Evolutionary conservation across 208 protist genomes (phyloP), one percentile per base, ranked within the genome.

Genomic region (Crithidia fasciculata): DNA sequence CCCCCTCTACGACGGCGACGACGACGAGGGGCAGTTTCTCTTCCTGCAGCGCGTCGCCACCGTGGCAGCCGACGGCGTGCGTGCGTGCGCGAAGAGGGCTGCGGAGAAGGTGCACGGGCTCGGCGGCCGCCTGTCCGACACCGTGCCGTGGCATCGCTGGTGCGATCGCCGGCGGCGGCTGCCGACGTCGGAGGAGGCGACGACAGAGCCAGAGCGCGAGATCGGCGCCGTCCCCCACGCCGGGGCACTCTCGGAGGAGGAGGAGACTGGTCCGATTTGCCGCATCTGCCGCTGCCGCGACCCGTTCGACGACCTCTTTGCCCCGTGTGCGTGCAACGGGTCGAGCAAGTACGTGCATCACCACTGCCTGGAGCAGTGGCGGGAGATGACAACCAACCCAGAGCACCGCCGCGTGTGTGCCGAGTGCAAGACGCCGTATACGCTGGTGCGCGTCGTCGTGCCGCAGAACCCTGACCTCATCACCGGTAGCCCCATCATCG

Each of bases 361-460:
- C 67, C 54, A 18, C 52, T 79, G 74, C 37, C 66, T 79, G 8
- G 74, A 79, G 66, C 74, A 54, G 60, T 79, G 74, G 74, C 66
- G 74, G 28, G 61, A 69, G 54, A 79, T 74, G 74, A 79, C 74
- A 10, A 69, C 67, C 66, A 79, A 79, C 39, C 67, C 74, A 0
- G 58, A 72, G 53, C 74, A 79, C 67, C 74, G 74, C 43, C 67
- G 66, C 61, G 67, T 79, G 50, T 79, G 74, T 50, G 74, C 74
- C 4, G 74, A 79, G 61, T 79, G 74, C 67, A 79, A 79, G 45
- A 74, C 74, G n/a, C 74, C 74, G 28, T 79, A 79, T 54, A 72
- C 68, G 18, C 56, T 79, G 0, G 67, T 74, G 47, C 74, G 74
- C 19, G 67, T 79, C 1, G 12, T 64, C 8, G 74, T 74, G 44